phyloP scores from a whole-genome alignment of 345 rosid species.

The Salix koriyanagi region DNA sequence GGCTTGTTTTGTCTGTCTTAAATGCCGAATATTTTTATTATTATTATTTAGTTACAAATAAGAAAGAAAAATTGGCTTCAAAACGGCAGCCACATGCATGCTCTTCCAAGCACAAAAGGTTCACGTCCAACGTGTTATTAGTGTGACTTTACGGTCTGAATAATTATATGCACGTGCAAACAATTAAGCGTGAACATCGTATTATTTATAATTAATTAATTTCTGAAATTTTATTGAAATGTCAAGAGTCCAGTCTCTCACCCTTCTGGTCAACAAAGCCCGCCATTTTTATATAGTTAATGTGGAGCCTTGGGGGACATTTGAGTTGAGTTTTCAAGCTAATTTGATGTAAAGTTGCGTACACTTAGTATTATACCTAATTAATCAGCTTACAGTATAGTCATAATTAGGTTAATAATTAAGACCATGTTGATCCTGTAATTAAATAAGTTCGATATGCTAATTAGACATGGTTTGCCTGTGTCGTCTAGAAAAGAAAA shows the following conservation, averaged over 20 bases:
- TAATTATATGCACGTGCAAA: background rate
- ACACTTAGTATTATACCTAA: too few relatives aligned
- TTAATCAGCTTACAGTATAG: background rate
- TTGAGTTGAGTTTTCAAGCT: background rate
- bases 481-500: background rate
- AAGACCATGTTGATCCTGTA: background rate
- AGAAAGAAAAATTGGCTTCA: background rate
- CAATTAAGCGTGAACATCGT: background rate
- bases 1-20: too few relatives aligned
- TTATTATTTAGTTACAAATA: background rate
- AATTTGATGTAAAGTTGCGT: background rate
- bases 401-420: background rate
- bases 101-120: slow-evolving; percentile 1
- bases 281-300: background rate
- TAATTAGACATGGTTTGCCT: background rate
- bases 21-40: background rate
- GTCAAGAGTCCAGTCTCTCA: background rate
- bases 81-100: background rate
- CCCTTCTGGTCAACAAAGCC: background rate
- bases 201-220: too few relatives aligned
- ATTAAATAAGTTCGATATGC: background rate
- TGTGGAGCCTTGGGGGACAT: background rate
- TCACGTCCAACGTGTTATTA: background rate
- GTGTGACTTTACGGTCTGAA: background rate
- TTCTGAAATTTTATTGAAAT: background rate